phyloP scores from a whole-genome alignment of 106 monocot species.

The Cymbidium sinense region DNA sequence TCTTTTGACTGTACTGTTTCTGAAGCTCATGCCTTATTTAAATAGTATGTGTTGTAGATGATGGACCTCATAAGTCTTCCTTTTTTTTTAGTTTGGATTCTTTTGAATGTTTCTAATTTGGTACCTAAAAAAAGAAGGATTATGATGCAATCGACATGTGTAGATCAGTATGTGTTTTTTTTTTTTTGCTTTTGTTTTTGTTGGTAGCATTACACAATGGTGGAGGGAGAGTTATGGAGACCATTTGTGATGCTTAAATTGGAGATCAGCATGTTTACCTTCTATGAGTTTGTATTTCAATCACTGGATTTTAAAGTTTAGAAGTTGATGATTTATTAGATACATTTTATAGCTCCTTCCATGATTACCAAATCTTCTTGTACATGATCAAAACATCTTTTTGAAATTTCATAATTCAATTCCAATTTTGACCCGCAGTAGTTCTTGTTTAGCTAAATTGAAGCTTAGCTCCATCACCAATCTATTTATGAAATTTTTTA shows the following conservation, averaged over 20 bases:
- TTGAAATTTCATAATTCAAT: neutral
- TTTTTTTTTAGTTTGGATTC: neutral
- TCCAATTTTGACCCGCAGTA: neutral
- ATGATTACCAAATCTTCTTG: neutral
- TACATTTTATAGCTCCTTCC: neutral
- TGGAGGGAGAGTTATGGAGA: no score
- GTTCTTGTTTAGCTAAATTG: neutral
- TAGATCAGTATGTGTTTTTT: no score
- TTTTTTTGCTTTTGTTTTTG: no score
- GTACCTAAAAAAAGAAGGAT: neutral
- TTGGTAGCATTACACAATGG: no score
- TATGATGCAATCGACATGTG: no score
- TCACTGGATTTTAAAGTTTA: no score
- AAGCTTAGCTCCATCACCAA: no score
- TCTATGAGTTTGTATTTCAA: no score
- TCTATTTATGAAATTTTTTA: no score
- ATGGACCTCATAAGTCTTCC: neutral
- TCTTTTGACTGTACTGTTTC: neutral
- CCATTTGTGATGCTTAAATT: no score
- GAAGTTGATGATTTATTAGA: no score
- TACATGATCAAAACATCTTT: neutral
- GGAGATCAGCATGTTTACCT: no score
- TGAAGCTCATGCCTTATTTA: neutral
- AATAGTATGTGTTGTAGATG: conserved; percentile 1
- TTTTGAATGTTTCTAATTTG: neutral